phyloP scores from a whole-genome alignment of 2,329 filamentous ascomycete species.

The Orbilia ellipsospora region DNA sequence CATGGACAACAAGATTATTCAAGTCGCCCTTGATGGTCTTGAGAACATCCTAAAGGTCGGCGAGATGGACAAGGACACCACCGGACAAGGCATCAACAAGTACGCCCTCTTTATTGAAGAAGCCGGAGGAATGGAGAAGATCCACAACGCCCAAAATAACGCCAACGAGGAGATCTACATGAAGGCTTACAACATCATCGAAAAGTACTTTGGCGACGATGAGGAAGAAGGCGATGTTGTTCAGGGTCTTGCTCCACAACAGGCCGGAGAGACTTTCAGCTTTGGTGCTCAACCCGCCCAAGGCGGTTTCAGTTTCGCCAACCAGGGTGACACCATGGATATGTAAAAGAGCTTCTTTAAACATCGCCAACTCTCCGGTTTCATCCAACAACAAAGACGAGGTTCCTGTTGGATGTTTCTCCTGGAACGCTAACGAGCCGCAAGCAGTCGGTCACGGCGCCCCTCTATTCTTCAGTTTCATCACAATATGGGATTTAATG shows the following conservation, averaged over 20 bases:
- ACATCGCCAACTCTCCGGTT: background rate
- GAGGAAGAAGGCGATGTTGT: conserved; percentile 85
- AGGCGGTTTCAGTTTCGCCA: conserved; percentile 94
- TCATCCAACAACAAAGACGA: background rate
- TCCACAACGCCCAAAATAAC: conserved; percentile 99
- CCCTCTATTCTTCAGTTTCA: conserved; percentile 18
- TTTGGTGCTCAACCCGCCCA: conserved; percentile 73
- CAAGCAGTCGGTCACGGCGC: background rate
- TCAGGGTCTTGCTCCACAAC: conserved; percentile 77
- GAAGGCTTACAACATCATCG: conserved; percentile 99
- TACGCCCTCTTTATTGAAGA: conserved; percentile 99
- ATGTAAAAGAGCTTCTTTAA: conserved; percentile 68
- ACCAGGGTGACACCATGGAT: conserved; percentile 78
- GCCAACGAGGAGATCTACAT: conserved; percentile 99
- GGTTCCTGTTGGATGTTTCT: background rate
- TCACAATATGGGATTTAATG: conserved; percentile 48
- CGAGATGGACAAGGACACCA: conserved; percentile 95
- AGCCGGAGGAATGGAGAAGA: conserved; percentile 99
- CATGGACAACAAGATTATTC: conserved; percentile 99
- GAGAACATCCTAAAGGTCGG: conserved; percentile 99
- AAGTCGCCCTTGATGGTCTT: conserved; percentile 94
- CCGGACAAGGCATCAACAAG: conserved; percentile 86
- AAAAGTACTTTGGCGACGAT: conserved; percentile 99
- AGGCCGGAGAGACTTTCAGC: conserved; percentile 78
- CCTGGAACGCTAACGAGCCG: too few relatives aligned